phyloP scores from a whole-genome alignment of 176 grass and related monocot genomes.

The Cymbopogon citratus region DNA sequence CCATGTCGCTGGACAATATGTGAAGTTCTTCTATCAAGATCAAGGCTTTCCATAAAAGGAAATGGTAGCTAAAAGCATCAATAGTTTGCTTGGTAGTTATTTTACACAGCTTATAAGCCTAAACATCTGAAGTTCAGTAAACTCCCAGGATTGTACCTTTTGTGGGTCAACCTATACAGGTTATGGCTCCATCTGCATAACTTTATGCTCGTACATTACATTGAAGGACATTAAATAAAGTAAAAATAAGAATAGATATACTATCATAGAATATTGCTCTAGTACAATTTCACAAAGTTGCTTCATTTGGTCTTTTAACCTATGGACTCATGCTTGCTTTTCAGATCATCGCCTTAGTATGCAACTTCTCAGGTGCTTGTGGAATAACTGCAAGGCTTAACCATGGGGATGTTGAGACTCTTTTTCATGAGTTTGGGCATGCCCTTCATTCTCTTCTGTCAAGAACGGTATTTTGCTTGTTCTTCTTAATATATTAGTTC shows the following conservation, averaged over 20 bases:
- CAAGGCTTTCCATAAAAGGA: conserved; percentile 15
- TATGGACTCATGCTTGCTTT: conserved; percentile 21
- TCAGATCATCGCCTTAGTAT: conserved; percentile 88
- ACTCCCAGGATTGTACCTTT: not conserved
- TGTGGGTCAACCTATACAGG: not conserved
- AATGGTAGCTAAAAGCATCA: conserved; percentile 12
- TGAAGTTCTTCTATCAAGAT: not conserved
- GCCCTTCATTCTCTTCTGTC: conserved; percentile 96
- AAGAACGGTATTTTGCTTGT: conserved; percentile 63
- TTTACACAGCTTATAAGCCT: not conserved
- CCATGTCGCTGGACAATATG: conserved; percentile 17
- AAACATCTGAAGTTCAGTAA: conserved; percentile 6
- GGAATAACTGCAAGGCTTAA: conserved; percentile 67
- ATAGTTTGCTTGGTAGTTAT: not conserved
- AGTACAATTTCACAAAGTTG: not conserved
- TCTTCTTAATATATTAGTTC: conserved; percentile 3
- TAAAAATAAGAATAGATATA: not conserved
- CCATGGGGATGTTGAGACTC: conserved; percentile 84
- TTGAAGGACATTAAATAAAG: not conserved
- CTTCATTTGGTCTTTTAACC: conserved; percentile 17
- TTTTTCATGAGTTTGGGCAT: conserved; percentile 98
- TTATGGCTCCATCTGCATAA: conserved; percentile 10
- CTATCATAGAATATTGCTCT: conserved; percentile 1
- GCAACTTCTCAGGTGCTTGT: conserved; percentile 65
- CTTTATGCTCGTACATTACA: conserved; percentile 1